Percentiles rank a stretch among this genome's conserved stretches.
These are phyloP conservation scores for Carex littledalei DNA, from an alignment of 176 grass and related monocot genomes.

Conservation along the genomic window DNA sequence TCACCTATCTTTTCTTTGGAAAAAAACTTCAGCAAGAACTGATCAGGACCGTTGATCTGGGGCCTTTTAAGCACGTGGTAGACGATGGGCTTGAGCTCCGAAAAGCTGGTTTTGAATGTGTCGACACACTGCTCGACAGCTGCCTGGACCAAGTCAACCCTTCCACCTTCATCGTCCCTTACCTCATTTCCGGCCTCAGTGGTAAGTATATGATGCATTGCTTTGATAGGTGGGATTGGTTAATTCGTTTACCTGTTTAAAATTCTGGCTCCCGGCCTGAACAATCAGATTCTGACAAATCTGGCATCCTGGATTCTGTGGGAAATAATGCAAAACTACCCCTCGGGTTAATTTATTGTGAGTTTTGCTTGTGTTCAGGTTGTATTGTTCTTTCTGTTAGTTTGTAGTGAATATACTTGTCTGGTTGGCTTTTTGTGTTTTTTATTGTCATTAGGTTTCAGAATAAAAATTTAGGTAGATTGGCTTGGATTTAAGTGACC, in stretches of 20 bases:
- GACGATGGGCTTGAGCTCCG: slow-evolving; percentile 86
- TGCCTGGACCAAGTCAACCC: slow-evolving; percentile 96
- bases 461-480: background rate
- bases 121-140: slow-evolving; percentile 77
- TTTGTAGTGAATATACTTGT: background rate
- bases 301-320: background rate
- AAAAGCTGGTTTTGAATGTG: slow-evolving; percentile 94
- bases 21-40: slow-evolving; percentile 61
- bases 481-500: background rate
- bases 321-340: background rate
- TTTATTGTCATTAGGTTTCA: background rate
- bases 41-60: slow-evolving; percentile 85
- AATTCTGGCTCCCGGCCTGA: background rate
- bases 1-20: background rate
- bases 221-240: background rate
- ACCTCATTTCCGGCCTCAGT: slow-evolving; percentile 77
- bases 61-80: slow-evolving; percentile 91
- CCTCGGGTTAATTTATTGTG: background rate
- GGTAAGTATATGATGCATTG: slow-evolving; percentile 39
- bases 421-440: background rate
- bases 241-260: background rate
- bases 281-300: background rate
- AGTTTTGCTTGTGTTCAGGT: background rate
- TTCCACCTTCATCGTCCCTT: slow-evolving; percentile 74
- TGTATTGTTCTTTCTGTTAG: background rate